Evolutionary conservation across 129 eudicot genomes (phyloP), one percentile per base, ranked within the genome.

Genomic region (Tagetes erecta): DNA sequence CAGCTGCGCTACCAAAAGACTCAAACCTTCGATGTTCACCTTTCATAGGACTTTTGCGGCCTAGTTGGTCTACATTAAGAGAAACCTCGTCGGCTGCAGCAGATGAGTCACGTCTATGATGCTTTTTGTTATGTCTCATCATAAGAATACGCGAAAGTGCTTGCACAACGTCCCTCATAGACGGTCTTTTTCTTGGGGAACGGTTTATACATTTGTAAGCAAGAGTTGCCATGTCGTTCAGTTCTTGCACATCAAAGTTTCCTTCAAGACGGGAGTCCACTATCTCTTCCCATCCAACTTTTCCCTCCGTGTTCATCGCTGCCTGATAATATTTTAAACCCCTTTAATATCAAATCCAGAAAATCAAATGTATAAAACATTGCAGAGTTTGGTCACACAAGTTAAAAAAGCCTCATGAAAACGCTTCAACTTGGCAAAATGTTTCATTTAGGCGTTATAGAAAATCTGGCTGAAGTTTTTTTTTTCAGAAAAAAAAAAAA

Each of bases 211-310:
- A 90, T 84, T 74, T 94, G 87, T 94, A 89, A 38, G 97, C 98
- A 68, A 91, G 93, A 82, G 83, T 56, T 30, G 98, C 96, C 60
- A 94, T 80, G 2, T 90, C 94, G 10, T 88, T 85, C 0, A 94
- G 88, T 76, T 94, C 98, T 69, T 78, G 86, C 41, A 63, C 71
- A 51, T 86, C 90, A 66, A 90, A 85, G 68, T 88, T 84, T 47
- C 97, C 93, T 30, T 88, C 97, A 2, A 94, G 91, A 52, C 87
- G 91, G 14, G 98, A 85, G 82, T 94, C 97, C 12, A 83, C 89
- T 14, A 94, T 86, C 73, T 94, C 98, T 53, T 94, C 98, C 97
- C 98, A 94, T 60, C 93, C 98, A 39, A 72, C 85, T 82, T 89
- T 89, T 3, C 87, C 97, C 71, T 85, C 96, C 0, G 88, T 83